Evolutionary conservation across 352 stramenopile genomes (phyloP).

Genomic region (Phytophthora uliginosa): DNA sequence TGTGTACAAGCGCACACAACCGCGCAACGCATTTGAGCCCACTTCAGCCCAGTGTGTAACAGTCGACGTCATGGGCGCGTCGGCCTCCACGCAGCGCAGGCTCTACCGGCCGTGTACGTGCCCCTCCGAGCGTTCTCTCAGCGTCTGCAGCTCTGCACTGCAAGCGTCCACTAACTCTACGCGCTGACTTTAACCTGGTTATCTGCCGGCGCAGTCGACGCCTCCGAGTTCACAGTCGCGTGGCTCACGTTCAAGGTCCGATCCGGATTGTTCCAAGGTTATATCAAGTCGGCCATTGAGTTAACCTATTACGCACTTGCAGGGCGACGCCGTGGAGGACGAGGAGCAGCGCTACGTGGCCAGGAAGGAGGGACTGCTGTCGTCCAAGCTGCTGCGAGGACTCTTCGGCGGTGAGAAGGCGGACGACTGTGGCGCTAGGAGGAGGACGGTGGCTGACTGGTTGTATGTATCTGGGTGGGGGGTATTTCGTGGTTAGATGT

Average conservation of each 20-base stretch:
- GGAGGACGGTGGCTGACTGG: too few species aligned
- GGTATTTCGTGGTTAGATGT: conserved; percentile 37
- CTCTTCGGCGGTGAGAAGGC: conserved; percentile 75
- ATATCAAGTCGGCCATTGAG: background rate
- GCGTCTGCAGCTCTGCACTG: background rate
- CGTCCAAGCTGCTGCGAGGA: conserved; percentile 79
- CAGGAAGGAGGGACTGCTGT: conserved; percentile 74
- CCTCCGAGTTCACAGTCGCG: conserved; percentile 83
- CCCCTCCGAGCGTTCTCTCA: background rate
- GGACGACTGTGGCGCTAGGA: background rate
- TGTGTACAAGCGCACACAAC: conserved; percentile 13
- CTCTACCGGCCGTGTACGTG: conserved; percentile 67
- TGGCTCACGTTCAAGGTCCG: conserved; percentile 90
- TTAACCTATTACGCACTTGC: background rate
- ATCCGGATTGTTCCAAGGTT: background rate
- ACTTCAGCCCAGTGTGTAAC: conserved; percentile 33
- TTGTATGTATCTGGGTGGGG: too few species aligned
- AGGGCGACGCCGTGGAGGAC: conserved; percentile 82
- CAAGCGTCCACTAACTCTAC: background rate
- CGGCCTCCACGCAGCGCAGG: conserved; percentile 57
- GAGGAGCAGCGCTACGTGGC: conserved; percentile 70
- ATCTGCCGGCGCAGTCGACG: conserved; percentile 57
- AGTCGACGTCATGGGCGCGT: conserved; percentile 49
- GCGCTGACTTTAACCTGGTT: conserved; percentile 12
- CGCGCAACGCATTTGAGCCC: conserved; percentile 20